phyloP scores from a whole-genome alignment of 441 rosid species.

The Arabidopsis hybrid region DNA sequence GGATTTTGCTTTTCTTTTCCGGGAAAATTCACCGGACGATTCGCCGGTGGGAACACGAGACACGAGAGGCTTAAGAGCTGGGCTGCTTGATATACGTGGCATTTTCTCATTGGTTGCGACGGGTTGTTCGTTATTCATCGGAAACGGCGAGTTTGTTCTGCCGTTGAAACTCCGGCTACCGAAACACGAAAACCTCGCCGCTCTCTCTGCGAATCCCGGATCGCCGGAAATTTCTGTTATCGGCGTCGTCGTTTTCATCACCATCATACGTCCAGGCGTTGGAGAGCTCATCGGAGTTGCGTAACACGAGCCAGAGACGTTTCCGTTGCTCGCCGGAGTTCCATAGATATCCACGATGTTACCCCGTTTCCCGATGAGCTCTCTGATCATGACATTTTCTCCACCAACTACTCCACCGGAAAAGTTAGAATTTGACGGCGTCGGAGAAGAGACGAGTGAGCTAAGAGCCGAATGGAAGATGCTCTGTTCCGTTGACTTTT shows the following conservation, averaged over 20 bases:
- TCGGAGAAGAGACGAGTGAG: conserved; percentile 60
- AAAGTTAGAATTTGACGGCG: conserved; percentile 52
- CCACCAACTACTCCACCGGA: conserved; percentile 32
- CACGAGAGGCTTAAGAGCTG: conserved; percentile 43
- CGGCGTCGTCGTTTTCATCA: conserved; percentile 46
- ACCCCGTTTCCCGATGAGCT: conserved; percentile 60
- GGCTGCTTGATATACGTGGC: conserved; percentile 63
- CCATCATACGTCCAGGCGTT: conserved; percentile 35
- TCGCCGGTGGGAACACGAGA: background rate
- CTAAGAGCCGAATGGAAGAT: conserved; percentile 53
- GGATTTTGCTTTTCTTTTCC: conserved; percentile 63
- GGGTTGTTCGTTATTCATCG: conserved; percentile 45
- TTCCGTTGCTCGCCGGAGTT: conserved; percentile 53
- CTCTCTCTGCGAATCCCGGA: conserved; percentile 70
- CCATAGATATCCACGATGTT: conserved; percentile 47
- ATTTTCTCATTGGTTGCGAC: conserved; percentile 45
- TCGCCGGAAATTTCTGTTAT: conserved; percentile 62
- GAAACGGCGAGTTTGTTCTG: conserved; percentile 44
- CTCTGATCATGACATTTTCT: conserved; percentile 51
- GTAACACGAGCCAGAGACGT: conserved; percentile 44
- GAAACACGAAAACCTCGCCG: conserved; percentile 65
- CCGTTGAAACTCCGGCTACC: conserved; percentile 74
- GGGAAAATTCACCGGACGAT: conserved; percentile 38
- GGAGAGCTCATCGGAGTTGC: conserved; percentile 60
- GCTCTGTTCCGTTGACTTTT: conserved; percentile 53